Evolutionary conservation across 495 filamentous ascomycete genomes (phyloP), one percentile per base, ranked within the genome.

Genomic region (Stereocaulon alpinum): DNA sequence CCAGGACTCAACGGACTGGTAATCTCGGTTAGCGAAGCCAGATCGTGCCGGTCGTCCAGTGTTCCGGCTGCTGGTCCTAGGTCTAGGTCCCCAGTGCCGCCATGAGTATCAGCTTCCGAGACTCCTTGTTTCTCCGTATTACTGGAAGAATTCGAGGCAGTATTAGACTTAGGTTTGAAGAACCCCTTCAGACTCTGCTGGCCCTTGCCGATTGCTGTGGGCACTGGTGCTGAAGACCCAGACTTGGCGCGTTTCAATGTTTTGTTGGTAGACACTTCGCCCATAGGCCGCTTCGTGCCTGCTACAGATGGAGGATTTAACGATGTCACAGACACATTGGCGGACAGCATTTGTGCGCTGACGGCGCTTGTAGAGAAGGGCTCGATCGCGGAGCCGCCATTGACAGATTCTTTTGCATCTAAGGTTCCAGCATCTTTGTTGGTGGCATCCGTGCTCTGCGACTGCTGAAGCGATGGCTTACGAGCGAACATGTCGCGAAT

Each of bases 401-500:
- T n/a, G 37, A 7, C n/a, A 6, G 24, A 15, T 20, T 17, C 24
- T 18, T 14, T 44, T 40, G 27, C 40, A 34, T 37, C n/a, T 41
- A 14, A 32, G 10, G n/a, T 17, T 7, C 43, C 48, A 14, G 44
- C 49, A 6, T 53, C 45, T 43, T 27, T 49, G 11, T 6, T 43
- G 5, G 48, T n/a, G 40, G 10, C 5, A 14, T 47, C 24, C 20
- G 47, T 45, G 22, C 49, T 53, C 12, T 47, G 55, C 41, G 48
- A 44, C 24, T 59, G 55, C 17, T 29, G 49, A 32, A 61, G 55
- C 32, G 69, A 55, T 56, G 77, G 80, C 67, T 82, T 89, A 40
- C 74, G 78, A 22, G 73, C 68, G 63, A 97, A 96, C 91, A 97
- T 96, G 61, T 95, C 91, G 59, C 86, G 90, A 66, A 97, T 96